Evolutionary conservation across 2,329 filamentous ascomycete species (phyloP).

Genomic region (Ceratocystis huliohia): DNA sequence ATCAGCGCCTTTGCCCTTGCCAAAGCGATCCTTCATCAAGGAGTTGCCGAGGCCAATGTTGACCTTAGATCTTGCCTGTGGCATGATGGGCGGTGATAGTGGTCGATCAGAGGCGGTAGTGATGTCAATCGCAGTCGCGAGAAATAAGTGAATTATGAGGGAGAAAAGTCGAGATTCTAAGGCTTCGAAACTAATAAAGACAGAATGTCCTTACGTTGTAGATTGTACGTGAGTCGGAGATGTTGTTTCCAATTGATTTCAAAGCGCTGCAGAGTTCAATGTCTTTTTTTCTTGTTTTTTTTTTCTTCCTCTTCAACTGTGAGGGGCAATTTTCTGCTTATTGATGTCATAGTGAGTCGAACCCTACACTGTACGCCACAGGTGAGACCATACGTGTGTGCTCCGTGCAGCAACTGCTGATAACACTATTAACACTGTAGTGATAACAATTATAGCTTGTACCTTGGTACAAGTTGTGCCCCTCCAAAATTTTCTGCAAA

Average conservation of each 20-base stretch:
- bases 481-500: conserved; percentile 19
- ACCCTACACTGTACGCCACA: conserved; percentile 15
- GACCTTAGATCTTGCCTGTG: conserved; percentile 81
- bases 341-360: conserved; percentile 21
- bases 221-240: too few relatives aligned
- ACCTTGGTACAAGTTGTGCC: conserved; percentile 14
- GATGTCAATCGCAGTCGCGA: neutral
- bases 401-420: neutral
- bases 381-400: neutral
- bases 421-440: conserved; percentile 10
- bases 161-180: too few relatives aligned
- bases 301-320: neutral
- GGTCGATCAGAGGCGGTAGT: conserved; percentile 5
- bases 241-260: neutral
- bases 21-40: conserved; percentile 97
- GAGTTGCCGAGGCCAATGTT: conserved; percentile 88
- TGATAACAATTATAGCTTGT: neutral
- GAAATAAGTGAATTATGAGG: neutral
- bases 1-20: conserved; percentile 76
- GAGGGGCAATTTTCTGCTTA: conserved; percentile 20
- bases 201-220: too few relatives aligned
- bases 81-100: conserved; percentile 34
- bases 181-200: too few relatives aligned
- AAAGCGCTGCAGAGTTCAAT: neutral
- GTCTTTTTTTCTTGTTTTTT: neutral